Evolutionary conservation across 192 early-diverging fungal genomes (phyloP), one percentile per base, ranked within the genome.

Genomic region (Coemansia sp.): DNA sequence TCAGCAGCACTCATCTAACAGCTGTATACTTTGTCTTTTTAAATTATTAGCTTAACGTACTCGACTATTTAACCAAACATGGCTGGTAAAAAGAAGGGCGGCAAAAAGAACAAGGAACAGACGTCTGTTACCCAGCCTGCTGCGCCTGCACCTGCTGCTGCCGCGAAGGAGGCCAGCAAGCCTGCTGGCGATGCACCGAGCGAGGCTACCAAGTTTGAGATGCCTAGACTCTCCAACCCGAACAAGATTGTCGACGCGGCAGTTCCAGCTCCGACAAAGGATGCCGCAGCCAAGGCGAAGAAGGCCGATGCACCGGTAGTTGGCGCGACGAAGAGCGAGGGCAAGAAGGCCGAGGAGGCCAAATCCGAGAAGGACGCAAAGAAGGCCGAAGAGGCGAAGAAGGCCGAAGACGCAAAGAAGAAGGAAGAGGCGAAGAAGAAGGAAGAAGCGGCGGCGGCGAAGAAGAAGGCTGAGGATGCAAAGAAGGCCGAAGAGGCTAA

Each of bases 221-320:
- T 42, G 34, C 58, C 66, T 31, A 61, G 40, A 3, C 46, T 69
- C 24, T 31, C 67, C 20, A 57, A 65, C 40, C 63, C 67, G 12
- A 61, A 44, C 46, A 69, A 64, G 23, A 26, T 69, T 8, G 55
- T 64, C 18, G 57, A 59, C 5, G 61, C 66, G 1, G 66, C 63
- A 10, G 23, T 69, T 7, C 67, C 66, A 10, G 36, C 48, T 10
- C 56, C 65, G 10, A 55, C 36, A 23, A 73, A 70, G 26, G 56
- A 50, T 21, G 40, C 60, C 37, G 38, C 59, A n/a, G 44, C 42
- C 34, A 57, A 61, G 61, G 58, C 50, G 18, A 61, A 67, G 58
- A 56, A 49, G 15, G 52, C 49, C 48, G 28, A 25, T 0, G 23
- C 38, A n/a, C 28, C 28, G 31, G 53, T 14, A 5, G 21, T 23